Base-by-base conservation (phyloP, 23 red algal species). In the Gracilaria vermiculophylla region DNA sequence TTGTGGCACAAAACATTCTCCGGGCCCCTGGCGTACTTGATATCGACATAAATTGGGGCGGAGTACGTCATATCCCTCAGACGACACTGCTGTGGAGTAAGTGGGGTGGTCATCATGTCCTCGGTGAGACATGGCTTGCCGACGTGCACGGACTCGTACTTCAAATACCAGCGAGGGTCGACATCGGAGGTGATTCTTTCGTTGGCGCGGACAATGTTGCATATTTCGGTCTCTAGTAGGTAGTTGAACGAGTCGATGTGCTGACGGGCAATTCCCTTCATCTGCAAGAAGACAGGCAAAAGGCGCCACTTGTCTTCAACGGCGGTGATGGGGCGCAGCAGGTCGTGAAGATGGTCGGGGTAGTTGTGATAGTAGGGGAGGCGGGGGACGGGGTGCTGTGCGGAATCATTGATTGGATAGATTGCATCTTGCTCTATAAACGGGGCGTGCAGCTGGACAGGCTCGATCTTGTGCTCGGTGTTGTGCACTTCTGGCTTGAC, bases 211-310 rank as follows among this genome's bases (percentile, higher is more conserved):
- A 95, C 89, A 54, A 98, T 98, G 29, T 91, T 82, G 45, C 64
- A 43, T 31, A 98, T 85, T 79, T 98, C 97, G 20, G 80, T 91
- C 57, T 79, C 62, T 9, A 98, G 69, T 19, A 98, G 85, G 55
- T 95, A 95, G 69, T 98, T 95, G 48, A 95, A 98, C 12, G 92
- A 95, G 27, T 88, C 92, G 57, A 98, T 88, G 74, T 98, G 97
- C 60, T 98, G 97, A 20, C 91, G 87, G 8, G 94, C 92, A 27
- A 98, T 54, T 14, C 93, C 93, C 33, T 83, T 78, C 56, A 90
- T 71, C 51, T 83, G 44, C 74, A 91, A 71, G 52, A 95, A 93
- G 5, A 79, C 90, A 27, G 90, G 90, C 23, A 93, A 33, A 13
- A 93, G 48, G 19, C 67, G 77, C 66, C 80, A 93, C 44, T 93